Evolutionary conservation across 2,329 filamentous ascomycete species (phyloP).

Genomic region (Trichophyton equinum): DNA sequence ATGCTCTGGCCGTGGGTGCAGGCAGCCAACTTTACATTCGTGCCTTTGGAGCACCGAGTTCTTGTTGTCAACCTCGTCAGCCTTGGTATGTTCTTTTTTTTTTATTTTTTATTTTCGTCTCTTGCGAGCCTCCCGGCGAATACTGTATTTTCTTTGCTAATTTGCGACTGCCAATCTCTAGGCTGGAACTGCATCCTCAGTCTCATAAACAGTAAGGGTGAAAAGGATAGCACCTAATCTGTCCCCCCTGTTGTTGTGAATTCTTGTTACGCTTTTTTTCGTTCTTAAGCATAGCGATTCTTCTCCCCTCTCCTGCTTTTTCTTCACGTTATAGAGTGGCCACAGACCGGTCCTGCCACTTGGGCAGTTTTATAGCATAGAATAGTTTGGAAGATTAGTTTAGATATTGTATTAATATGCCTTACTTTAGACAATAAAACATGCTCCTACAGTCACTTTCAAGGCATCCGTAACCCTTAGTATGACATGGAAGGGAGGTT

Average conservation of each 20-base stretch:
- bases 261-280: not conserved
- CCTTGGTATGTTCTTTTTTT: slow-evolving; percentile 40
- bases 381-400: not conserved
- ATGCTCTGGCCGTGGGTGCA: slow-evolving; percentile 80
- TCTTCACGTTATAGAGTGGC: not conserved
- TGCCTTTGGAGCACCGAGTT: slow-evolving; percentile 71
- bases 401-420: not conserved
- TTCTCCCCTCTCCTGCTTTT: not conserved
- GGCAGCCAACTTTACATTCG: slow-evolving; percentile 72
- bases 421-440: not conserved
- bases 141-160: not conserved
- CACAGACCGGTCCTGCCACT: not conserved
- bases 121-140: too few relatives aligned
- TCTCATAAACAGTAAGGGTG: slow-evolving; percentile 39
- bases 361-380: not conserved
- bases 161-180: slow-evolving; percentile 15
- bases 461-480: not conserved
- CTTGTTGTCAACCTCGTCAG: slow-evolving; percentile 76
- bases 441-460: not conserved
- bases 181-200: slow-evolving; percentile 50
- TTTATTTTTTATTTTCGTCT: too few relatives aligned
- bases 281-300: not conserved
- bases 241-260: not conserved
- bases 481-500: too few relatives aligned
- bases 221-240: not conserved